Base-by-base conservation (phyloP, 257 asterid species). In the Nicotiana knightiana region DNA sequence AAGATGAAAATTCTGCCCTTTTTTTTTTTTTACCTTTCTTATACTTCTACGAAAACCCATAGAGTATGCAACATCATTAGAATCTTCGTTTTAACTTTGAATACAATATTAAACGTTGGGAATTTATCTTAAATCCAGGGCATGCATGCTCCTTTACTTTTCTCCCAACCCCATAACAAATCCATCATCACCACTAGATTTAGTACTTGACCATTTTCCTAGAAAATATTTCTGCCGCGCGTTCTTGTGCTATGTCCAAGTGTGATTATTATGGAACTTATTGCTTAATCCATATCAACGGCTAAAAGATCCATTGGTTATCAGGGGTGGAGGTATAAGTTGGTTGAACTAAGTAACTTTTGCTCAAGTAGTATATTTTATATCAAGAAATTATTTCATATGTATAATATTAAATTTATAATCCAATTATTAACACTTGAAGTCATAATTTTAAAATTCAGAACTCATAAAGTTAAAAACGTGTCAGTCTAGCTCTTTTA, bases 111-210 rank as follows among this genome's bases (percentile, higher is more conserved):
- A 81, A 43, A 28, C 6, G 33, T 39, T 18, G 66, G 82, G 51
- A 64, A 76, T 51, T 81, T 85, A 87, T 65, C 88, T 75, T 58
- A 58, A 83, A 79, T 16, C 89, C 37, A 88, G 85, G 87, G 86
- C 89, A 86, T 84, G 90, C 89, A 86, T 84, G 90, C 89, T 84
- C 83, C 68, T 62, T 46, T 63, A 81, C 85, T 86, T 79, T 84
- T 80, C 86, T 67, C 88, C 16, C 67, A 46, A 3, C 82, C 85
- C 87, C 82, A 33, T 43, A 64, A 35, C 37, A 33, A 21, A 13
- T 77, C n/a, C 17, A 35, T 63, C 35, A 71, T 51, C 67, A 82
- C 13, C 4, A 17, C 61, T 79, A 39, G 15, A 46, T 64, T 37
- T 37, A 57, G 26, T 26, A 79, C 10, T 70, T 77, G 65, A 46